These are phyloP conservation scores for Leucocoprinus birnbaumii DNA, from an alignment of 768 basidiomycete genomes.

Conservation along the genomic window DNA sequence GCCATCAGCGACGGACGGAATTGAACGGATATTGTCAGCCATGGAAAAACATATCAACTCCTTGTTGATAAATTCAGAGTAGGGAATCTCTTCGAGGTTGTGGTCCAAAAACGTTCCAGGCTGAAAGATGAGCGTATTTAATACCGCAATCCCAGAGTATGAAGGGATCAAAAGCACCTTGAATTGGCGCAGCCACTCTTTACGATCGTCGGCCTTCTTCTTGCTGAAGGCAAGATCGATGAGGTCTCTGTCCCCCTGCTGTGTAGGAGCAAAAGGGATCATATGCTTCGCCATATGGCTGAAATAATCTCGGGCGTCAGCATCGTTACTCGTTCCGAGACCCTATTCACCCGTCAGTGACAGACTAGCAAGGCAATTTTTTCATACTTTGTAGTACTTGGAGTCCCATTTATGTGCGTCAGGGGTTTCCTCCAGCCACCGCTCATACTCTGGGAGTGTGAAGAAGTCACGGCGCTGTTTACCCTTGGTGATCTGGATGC, in stretches of 20 bases:
- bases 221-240: constrained; percentile 99
- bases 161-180: constrained; percentile 38
- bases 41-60: constrained; percentile 98
- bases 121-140: constrained; percentile 31
- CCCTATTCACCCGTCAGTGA: constrained; percentile 49
- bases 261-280: constrained; percentile 83
- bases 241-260: constrained; percentile 80
- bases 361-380: background rate
- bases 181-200: constrained; percentile 96
- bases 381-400: constrained; percentile 93
- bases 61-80: constrained; percentile 95
- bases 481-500: constrained; percentile 67
- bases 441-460: constrained; percentile 94
- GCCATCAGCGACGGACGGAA: constrained; percentile 91
- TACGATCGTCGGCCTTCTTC: constrained; percentile 97
- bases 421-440: constrained; percentile 80
- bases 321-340: constrained; percentile 89
- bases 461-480: constrained; percentile 85
- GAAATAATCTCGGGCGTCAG: constrained; percentile 92
- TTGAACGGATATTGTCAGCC: constrained; percentile 98
- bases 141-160: background rate
- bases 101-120: constrained; percentile 95
- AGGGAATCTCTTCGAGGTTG: constrained; percentile 78
- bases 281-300: constrained; percentile 89
- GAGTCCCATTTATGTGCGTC: constrained; percentile 81